A percentile compares a stretch with the other conserved stretches of the same genome.
Conservation (phyloP, 163 green algal species). For the Chloromonas sp. region DNA sequence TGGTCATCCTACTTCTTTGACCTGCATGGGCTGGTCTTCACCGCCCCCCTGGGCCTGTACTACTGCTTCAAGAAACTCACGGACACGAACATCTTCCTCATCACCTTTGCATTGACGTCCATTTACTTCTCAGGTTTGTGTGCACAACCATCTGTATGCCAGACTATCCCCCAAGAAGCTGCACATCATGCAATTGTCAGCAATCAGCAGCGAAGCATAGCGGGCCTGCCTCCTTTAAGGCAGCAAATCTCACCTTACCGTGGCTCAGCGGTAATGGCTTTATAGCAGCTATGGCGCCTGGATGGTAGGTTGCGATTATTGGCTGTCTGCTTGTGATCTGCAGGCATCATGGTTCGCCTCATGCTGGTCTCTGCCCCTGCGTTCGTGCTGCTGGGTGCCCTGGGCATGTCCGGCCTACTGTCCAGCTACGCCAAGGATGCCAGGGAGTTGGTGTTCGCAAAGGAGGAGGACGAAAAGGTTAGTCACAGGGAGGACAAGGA, state of each 20-base stretch:
- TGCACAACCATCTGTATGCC: too few species aligned
- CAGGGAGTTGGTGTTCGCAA: neutral
- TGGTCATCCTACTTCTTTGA: slow-evolving; percentile 82
- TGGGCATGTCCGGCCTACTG: slow-evolving; percentile 26
- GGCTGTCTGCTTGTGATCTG: neutral
- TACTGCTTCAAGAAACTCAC: slow-evolving; percentile 70
- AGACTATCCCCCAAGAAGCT: too few species aligned
- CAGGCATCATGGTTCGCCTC: slow-evolving; percentile 85
- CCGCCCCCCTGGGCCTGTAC: slow-evolving; percentile 68
- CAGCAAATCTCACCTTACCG: too few species aligned
- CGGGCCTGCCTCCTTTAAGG: too few species aligned
- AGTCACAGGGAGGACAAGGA: neutral
- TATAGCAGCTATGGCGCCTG: too few species aligned
- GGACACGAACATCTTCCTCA: slow-evolving; percentile 75
- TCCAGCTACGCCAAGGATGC: slow-evolving; percentile 3
- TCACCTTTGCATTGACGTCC: slow-evolving; percentile 73
- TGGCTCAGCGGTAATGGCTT: too few species aligned
- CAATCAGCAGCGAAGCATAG: too few species aligned
- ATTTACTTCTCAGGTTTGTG: slow-evolving; percentile 82
- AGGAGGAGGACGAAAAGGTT: neutral
- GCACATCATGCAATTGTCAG: too few species aligned
- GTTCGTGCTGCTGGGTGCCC: slow-evolving; percentile 43
- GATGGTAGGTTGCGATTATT: too few species aligned
- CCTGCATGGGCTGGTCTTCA: slow-evolving; percentile 65
- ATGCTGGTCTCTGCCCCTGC: slow-evolving; percentile 91